Evolutionary conservation across 495 filamentous ascomycete genomes (phyloP), one percentile per base, ranked within the genome.

Genomic region (Penicillium steckii): DNA sequence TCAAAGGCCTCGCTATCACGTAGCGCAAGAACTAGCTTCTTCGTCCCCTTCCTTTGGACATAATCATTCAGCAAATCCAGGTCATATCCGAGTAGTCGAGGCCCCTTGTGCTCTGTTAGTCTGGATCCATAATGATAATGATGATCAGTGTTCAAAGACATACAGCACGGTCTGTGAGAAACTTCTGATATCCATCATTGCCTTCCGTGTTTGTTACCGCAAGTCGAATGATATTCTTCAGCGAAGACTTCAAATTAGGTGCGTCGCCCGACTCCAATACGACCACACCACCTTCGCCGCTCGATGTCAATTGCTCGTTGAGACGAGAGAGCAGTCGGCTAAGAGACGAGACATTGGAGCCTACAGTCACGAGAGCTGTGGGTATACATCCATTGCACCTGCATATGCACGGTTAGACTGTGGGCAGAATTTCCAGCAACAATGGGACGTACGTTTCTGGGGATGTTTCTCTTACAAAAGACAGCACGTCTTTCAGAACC

Each of bases 1-100:
- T 97, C 91, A 62, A 97, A 97, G 4, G 87, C 92, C 68, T 98
- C 95, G 52, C 88, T 95, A 64, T 97, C 95, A 61, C 89, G 85
- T 45, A 98, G 85, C 12, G 86, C 85, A 18, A 98, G 66, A 7
- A 93, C 75, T 25, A 96, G 75, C 50, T 84, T 83, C 27, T 79
- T 71, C 22, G 79, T 78, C 8, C 70, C 65, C 35, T 81, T 76
- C 45, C 70, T 71, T 37, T 75, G 74, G 12, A 90, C 76, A 61
- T 83, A 82, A 24, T 85, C 82, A 48, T 85, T 71, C 7, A 98
- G 76, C n/a, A 88, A 79, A 57, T 93, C 86, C 10, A 97, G 76
- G 62, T 97, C 95, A 61, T 97, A 97, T 55, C 87, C 88, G n/a
- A 97, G 78, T 42, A 90, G 80, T 71, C 85, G 86, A 25, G 81